A percentile compares a stretch with the other conserved stretches of the same genome.
Conservation (phyloP, 2,329 filamentous ascomycete species). For the Aspergillus tubingensis region DNA sequence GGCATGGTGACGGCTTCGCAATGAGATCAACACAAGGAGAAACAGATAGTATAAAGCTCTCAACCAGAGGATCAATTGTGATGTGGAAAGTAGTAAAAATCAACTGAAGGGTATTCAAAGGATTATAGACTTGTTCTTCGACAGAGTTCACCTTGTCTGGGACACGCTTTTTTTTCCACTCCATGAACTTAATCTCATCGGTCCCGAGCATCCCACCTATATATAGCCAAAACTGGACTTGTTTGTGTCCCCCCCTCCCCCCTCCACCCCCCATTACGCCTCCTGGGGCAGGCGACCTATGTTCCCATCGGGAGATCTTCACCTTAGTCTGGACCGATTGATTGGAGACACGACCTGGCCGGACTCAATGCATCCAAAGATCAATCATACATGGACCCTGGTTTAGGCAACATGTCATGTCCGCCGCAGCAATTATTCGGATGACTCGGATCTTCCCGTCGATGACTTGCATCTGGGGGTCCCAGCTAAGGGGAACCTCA, state of each 20-base stretch:
- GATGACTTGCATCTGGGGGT: constrained; percentile 26
- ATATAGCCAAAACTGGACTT: constrained; percentile 16
- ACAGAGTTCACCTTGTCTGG: constrained; percentile 10
- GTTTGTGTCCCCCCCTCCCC: no score
- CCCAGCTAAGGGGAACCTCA: constrained; percentile 12
- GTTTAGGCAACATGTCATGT: constrained; percentile 26
- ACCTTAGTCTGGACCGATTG: constrained; percentile 25
- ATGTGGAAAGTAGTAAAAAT: background rate
- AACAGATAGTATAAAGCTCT: no score
- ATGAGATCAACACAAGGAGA: background rate
- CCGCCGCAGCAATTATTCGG: constrained; percentile 15
- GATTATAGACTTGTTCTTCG: constrained; percentile 8
- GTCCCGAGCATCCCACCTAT: constrained; percentile 16
- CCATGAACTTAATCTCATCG: constrained; percentile 18
- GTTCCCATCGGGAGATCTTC: constrained; percentile 28
- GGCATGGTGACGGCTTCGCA: background rate
- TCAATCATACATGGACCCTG: constrained; percentile 18
- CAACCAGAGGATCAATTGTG: no score
- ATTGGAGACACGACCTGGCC: constrained; percentile 20
- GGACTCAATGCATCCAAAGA: constrained; percentile 25
- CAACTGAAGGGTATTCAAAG: background rate
- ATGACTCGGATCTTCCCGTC: constrained; percentile 28
- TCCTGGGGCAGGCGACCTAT: constrained; percentile 7
- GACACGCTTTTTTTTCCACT: constrained; percentile 9
- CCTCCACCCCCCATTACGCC: no score